Evolutionary conservation across 257 asterid genomes (phyloP).

Genomic region (Nicotiana tomentosiformis): DNA sequence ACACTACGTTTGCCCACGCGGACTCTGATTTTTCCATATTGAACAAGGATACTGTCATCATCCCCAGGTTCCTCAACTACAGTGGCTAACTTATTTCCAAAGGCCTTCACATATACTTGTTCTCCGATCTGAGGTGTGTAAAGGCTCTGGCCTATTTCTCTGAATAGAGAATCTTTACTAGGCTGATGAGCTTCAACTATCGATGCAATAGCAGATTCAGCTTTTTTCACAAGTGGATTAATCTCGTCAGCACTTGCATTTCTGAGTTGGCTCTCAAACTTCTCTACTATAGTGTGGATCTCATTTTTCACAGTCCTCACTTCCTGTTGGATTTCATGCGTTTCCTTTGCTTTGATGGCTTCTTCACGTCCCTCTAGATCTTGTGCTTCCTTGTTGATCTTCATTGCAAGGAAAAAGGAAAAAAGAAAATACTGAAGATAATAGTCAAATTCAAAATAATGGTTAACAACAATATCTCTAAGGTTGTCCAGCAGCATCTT

Average conservation of each 20-base stretch:
- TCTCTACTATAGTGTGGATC: slow-evolving; percentile 51
- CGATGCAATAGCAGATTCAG: slow-evolving; percentile 61
- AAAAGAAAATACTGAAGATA: not conserved
- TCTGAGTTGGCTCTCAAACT: slow-evolving; percentile 61
- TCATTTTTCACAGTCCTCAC: slow-evolving; percentile 42
- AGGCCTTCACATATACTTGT: slow-evolving; percentile 48
- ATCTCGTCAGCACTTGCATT: slow-evolving; percentile 32
- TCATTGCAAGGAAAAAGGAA: slow-evolving; percentile 15
- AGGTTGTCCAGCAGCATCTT: not conserved
- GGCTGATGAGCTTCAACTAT: slow-evolving; percentile 58
- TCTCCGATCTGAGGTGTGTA: slow-evolving; percentile 64
- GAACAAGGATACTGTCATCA: slow-evolving; percentile 73
- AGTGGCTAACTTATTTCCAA: slow-evolving; percentile 75
- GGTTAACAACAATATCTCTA: not conserved
- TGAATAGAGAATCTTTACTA: slow-evolving; percentile 25
- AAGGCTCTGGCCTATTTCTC: slow-evolving; percentile 24
- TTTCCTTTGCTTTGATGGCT: slow-evolving; percentile 70
- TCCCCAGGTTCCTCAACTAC: slow-evolving; percentile 74
- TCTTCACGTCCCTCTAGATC: slow-evolving; percentile 73
- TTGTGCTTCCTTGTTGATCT: slow-evolving; percentile 68
- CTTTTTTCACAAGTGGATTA: slow-evolving; percentile 51
- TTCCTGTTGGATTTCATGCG: slow-evolving; percentile 48
- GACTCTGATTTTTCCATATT: slow-evolving; percentile 71
- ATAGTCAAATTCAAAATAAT: not conserved
- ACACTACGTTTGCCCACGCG: slow-evolving; percentile 43